Evolutionary conservation across 1,139 yeast species (phyloP), one percentile per base, ranked within the genome.

Genomic region (Arxiozyma slooffiae): DNA sequence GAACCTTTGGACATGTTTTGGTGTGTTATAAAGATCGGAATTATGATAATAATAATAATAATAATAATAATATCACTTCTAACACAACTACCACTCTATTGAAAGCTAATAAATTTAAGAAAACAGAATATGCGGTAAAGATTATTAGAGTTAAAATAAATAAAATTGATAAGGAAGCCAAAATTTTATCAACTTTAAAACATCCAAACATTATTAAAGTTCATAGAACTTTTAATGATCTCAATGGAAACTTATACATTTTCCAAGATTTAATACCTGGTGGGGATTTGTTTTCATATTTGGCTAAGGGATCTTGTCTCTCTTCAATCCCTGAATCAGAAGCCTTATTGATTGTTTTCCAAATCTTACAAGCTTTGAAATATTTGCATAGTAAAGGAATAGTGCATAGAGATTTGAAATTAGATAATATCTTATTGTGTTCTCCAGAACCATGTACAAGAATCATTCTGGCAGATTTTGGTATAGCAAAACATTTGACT

Each of bases 201-300:
- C 81, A 76, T 57, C 78, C 76, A 11, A 75, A 77, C 58, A 69
- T 76, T 38, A 68, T 76, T 45, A 67, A 68, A 52, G 68, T 75
- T 24, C 68, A 75, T 51, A 74, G 75, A 16, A 69, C 74, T 67
- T 51, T 66, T 56, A 52, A 73, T 57, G 62, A 73, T 55, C 50
- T 69, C 44, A 48, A 72, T 39, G 56, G 74, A 47, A 58, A 75
- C 16, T 53, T 75, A 2, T 75, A 72, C 49, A 72, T 80, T 9
- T 77, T 77, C 55, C 79, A 79, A 59, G 81, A 79, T 55, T 66
- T 75, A 53, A 61, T 77, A 5, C 71, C 77, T 51, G 88, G 88
- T 1, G 88, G 88, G 0, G 89, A 82, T 58, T 64, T 82, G 17
- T 81, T 81, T 55, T 79, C 85, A 0, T 82, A 80, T 56, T 61